Evolutionary conservation across 306 rosid genomes (phyloP).

Genomic region (Pterocarpus macrocarpus): DNA sequence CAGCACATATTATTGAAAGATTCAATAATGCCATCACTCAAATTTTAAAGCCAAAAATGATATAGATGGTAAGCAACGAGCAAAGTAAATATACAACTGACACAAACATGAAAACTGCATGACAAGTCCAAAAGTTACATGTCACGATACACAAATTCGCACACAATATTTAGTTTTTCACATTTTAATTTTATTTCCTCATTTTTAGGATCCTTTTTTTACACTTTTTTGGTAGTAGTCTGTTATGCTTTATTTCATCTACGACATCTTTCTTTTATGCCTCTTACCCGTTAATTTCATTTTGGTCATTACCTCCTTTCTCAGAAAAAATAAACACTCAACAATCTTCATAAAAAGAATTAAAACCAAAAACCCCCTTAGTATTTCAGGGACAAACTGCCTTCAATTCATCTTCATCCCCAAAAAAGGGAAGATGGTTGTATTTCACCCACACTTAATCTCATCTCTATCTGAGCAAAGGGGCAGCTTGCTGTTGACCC

Average conservation of each 20-base stretch:
- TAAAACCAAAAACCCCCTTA: neutral
- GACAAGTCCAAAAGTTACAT: neutral
- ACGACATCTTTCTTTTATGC: neutral
- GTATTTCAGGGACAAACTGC: neutral
- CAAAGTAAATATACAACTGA: neutral
- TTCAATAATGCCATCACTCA: slow-evolving; percentile 20
- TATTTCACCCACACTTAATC: neutral
- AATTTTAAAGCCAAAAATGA: slow-evolving; percentile 4
- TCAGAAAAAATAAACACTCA: neutral
- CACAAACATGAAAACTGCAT: slow-evolving; percentile 11
- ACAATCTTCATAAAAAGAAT: neutral
- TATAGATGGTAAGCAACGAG: slow-evolving; percentile 3
- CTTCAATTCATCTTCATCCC: neutral
- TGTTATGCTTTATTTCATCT: neutral
- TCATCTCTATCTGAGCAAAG: slow-evolving; percentile 6
- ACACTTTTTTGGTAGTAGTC: neutral
- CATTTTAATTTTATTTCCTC: slow-evolving; percentile 1
- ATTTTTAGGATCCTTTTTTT: neutral
- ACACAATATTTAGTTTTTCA: neutral
- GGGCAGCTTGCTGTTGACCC: neutral
- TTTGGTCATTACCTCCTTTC: neutral
- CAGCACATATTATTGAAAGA: slow-evolving; percentile 34
- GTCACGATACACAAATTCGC: neutral
- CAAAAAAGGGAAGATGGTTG: neutral
- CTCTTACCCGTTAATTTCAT: neutral